phyloP scores from a whole-genome alignment of 2,329 filamentous ascomycete genomes.

The Apiospora saccharicola region DNA sequence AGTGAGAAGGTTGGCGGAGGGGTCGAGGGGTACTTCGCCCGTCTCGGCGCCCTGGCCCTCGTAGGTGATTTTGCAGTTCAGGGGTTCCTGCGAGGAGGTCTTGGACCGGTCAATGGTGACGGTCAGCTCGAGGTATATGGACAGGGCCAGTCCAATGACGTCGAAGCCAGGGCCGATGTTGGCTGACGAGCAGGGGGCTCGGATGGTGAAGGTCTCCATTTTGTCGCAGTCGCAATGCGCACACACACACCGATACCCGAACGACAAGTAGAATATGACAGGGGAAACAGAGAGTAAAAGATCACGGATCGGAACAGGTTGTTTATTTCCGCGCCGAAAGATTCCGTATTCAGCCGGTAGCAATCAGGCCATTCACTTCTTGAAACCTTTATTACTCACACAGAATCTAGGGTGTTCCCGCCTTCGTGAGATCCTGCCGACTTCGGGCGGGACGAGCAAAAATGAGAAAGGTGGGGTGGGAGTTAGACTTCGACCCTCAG shows the following conservation, averaged over 20 bases:
- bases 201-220: conserved; percentile 72
- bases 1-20: conserved; percentile 91
- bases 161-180: conserved; percentile 99
- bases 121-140: conserved; percentile 88
- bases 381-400: background rate
- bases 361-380: background rate
- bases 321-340: background rate
- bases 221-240: conserved; percentile 6
- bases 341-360: background rate
- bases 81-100: conserved; percentile 62
- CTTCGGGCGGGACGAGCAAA: conserved; percentile 18
- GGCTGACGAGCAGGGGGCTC: conserved; percentile 91
- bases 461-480: conserved; percentile 6
- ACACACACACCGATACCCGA: background rate
- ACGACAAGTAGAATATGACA: background rate
- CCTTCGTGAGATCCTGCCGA: background rate
- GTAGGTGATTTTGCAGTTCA: conserved; percentile 92
- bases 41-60: conserved; percentile 79
- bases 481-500: conserved; percentile 8
- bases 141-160: conserved; percentile 93
- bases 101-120: conserved; percentile 75
- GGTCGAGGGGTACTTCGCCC: conserved; percentile 80
- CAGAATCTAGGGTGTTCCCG: background rate
- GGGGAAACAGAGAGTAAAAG: background rate
- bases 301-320: background rate